phyloP scores from a whole-genome alignment of 2,329 filamentous ascomycete genomes.

The Fonsecaea erecta region DNA sequence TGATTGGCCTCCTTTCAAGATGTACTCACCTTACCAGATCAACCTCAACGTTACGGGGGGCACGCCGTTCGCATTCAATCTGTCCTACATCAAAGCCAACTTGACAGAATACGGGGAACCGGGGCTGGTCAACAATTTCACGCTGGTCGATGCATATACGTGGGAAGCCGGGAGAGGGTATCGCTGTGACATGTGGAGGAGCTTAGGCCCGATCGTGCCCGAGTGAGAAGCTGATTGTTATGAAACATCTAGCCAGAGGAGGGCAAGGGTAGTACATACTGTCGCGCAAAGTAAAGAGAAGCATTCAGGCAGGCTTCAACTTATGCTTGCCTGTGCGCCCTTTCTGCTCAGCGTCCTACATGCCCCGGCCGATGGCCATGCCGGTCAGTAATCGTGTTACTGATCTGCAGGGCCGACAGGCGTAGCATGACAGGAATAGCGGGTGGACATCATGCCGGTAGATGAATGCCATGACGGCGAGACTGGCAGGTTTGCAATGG shows the following conservation, averaged over 20 bases:
- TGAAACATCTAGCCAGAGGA: neutral
- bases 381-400: neutral
- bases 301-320: neutral
- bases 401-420: neutral
- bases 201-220: slow-evolving; percentile 33
- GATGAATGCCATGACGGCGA: neutral
- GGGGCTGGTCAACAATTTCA: slow-evolving; percentile 48
- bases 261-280: neutral
- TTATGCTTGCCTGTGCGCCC: neutral
- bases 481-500: neutral
- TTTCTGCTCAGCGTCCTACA: neutral
- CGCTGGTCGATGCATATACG: slow-evolving; percentile 48
- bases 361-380: neutral
- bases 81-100: slow-evolving; percentile 35
- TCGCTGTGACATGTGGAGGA: slow-evolving; percentile 55
- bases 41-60: slow-evolving; percentile 56
- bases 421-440: neutral
- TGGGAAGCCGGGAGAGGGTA: slow-evolving; percentile 57
- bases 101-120: slow-evolving; percentile 40
- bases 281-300: neutral
- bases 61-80: slow-evolving; percentile 25
- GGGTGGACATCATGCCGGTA: neutral
- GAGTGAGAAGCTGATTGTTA: slow-evolving; percentile 12
- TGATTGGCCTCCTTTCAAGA: slow-evolving; percentile 46
- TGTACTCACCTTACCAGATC: slow-evolving; percentile 46